Conservation (phyloP, 2,329 filamentous ascomycete genomes). For the Cadophora malorum region DNA sequence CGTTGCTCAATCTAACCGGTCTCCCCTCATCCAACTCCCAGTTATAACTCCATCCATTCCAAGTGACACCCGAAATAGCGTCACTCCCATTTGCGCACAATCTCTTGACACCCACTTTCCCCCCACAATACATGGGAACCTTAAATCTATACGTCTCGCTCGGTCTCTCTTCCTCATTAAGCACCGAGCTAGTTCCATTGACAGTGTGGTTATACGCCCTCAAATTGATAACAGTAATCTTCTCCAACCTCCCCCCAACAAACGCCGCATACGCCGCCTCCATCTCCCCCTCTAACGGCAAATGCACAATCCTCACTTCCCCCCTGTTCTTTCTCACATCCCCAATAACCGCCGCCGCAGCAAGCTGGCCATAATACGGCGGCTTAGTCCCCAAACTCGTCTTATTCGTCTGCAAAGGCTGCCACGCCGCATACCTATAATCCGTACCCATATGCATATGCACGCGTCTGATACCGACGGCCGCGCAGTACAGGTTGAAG, state of each 20-base stretch:
- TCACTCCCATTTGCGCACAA: slow-evolving; percentile 68
- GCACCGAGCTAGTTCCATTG: slow-evolving; percentile 46
- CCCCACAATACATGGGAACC: slow-evolving; percentile 40
- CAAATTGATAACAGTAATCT: slow-evolving; percentile 64
- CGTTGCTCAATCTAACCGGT: slow-evolving; percentile 60
- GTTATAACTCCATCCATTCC: slow-evolving; percentile 67
- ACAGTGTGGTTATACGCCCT: slow-evolving; percentile 63
- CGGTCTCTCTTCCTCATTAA: slow-evolving; percentile 44
- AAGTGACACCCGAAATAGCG: slow-evolving; percentile 66
- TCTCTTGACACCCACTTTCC: slow-evolving; percentile 51
- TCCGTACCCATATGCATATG: slow-evolving; percentile 71
- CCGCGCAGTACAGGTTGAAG: slow-evolving; percentile 64
- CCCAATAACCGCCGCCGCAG: slow-evolving; percentile 62
- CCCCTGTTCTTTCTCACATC: slow-evolving; percentile 46
- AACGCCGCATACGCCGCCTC: slow-evolving; percentile 65
- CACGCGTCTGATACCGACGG: slow-evolving; percentile 60
- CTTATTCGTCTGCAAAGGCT: slow-evolving; percentile 59
- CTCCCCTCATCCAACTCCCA: slow-evolving; percentile 60
- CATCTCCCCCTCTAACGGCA: slow-evolving; percentile 48
- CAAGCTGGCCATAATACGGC: slow-evolving; percentile 68
- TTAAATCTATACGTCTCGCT: slow-evolving; percentile 52
- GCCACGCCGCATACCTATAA: slow-evolving; percentile 67
- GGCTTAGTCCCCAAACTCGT: slow-evolving; percentile 63
- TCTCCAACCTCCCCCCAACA: slow-evolving; percentile 50
- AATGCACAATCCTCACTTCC: slow-evolving; percentile 54